Percentiles rank a stretch among this genome's conserved stretches.
phyloP scores from a whole-genome alignment of 495 filamentous ascomycete species.

The Penicillium robsamsonii region DNA sequence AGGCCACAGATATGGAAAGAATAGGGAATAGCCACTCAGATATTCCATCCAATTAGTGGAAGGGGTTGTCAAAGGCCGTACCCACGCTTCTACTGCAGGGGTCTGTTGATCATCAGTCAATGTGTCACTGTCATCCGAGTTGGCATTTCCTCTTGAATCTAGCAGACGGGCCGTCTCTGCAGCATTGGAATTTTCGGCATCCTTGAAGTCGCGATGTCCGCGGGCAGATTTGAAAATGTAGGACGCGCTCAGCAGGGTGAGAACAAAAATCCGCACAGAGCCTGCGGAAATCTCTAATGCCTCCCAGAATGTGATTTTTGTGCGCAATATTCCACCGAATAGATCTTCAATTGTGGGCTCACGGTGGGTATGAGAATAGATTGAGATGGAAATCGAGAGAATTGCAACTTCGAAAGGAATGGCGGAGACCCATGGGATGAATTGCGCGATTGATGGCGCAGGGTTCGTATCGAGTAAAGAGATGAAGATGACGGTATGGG shows the following conservation, averaged over 20 bases:
- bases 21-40: constrained; percentile 72
- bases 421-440: constrained; percentile 67
- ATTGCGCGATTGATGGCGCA: constrained; percentile 65
- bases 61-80: constrained; percentile 13
- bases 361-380: constrained; percentile 56
- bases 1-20: constrained; percentile 95
- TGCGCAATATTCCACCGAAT: constrained; percentile 34
- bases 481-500: constrained; percentile 64
- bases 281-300: constrained; percentile 56
- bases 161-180: constrained; percentile 49
- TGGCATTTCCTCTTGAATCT: constrained; percentile 10
- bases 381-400: constrained; percentile 54
- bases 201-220: background rate
- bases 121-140: background rate
- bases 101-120: constrained; percentile 44
- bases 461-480: constrained; percentile 71
- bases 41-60: constrained; percentile 11
- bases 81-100: constrained; percentile 46
- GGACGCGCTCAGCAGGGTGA: constrained; percentile 21
- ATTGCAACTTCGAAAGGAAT: constrained; percentile 64
- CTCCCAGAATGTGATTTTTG: constrained; percentile 61
- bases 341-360: constrained; percentile 54
- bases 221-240: background rate
- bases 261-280: constrained; percentile 52
- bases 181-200: constrained; percentile 24